phyloP scores from a whole-genome alignment of 352 stramenopile genomes.

The Globisporangium heterothallicum region DNA sequence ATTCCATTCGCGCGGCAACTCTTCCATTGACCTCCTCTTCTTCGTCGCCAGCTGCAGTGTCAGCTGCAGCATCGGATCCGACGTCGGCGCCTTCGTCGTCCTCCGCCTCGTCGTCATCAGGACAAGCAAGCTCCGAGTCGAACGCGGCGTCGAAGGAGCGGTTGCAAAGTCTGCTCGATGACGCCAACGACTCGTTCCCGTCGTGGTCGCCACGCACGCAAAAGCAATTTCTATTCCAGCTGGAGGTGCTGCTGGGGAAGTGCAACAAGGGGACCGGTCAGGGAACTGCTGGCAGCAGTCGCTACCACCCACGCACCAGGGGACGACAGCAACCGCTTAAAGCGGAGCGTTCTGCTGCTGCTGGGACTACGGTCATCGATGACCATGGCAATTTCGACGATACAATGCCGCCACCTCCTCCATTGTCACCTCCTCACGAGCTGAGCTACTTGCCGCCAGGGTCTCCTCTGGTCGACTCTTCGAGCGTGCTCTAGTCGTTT shows the following conservation, averaged over 20 bases:
- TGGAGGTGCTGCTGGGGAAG: conserved; percentile 12
- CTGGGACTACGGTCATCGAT: no score
- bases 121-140: not conserved
- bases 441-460: not conserved
- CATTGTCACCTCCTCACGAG: not conserved
- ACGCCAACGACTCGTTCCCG: not conserved
- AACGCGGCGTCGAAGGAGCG: not conserved
- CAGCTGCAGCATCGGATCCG: not conserved
- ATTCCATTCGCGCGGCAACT: no score
- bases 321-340: not conserved
- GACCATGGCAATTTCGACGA: no score
- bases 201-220: conserved; percentile 10
- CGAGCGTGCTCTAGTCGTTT: not conserved
- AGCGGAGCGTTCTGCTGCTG: no score
- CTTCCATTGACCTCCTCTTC: no score
- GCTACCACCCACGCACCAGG: not conserved
- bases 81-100: not conserved
- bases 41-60: not conserved
- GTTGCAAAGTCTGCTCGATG: conserved; percentile 1
- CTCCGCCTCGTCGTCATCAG: not conserved
- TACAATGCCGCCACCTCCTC: not conserved
- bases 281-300: not conserved
- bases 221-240: conserved; percentile 14
- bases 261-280: conserved; percentile 1
- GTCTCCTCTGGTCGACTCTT: not conserved